Percentiles rank a stretch among this genome's conserved stretches.
phyloP scores from a whole-genome alignment of 192 early-diverging fungal species.

The Backusella mclennaniae region DNA sequence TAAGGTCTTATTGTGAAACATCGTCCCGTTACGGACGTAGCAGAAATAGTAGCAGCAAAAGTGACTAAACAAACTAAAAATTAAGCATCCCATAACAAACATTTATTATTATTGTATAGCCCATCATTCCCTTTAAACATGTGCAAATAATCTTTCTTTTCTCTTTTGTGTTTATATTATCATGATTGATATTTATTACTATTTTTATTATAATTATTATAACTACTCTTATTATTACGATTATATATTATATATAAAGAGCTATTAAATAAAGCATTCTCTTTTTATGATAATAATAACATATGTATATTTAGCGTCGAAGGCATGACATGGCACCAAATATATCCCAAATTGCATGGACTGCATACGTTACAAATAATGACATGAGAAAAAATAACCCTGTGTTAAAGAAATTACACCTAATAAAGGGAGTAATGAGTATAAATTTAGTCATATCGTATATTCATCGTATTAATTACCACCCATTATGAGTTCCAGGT shows the following conservation, averaged over 20 bases:
- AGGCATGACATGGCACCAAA: slow-evolving; percentile 12
- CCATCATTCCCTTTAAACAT: not conserved
- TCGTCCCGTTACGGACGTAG: slow-evolving; percentile 9
- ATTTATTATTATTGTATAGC: not conserved
- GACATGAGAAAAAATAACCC: slow-evolving; percentile 12
- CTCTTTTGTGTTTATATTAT: slow-evolving; percentile 8
- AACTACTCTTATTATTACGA: not conserved
- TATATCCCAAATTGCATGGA: slow-evolving; percentile 7
- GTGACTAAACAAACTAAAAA: not conserved
- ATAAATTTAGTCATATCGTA: not conserved
- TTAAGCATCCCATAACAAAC: not conserved
- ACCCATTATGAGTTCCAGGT: slow-evolving; percentile 3
- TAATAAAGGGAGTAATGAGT: not conserved
- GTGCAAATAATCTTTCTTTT: not conserved
- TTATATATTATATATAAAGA: slow-evolving; percentile 4
- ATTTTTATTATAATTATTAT: not conserved
- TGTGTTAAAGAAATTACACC: slow-evolving; percentile 7
- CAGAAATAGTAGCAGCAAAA: not conserved
- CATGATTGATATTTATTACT: not conserved
- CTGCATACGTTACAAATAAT: not conserved
- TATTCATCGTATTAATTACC: not conserved
- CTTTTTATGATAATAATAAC: not conserved
- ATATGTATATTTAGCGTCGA: not conserved
- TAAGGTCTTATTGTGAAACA: slow-evolving; percentile 40
- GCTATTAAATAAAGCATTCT: not conserved